Conservation (phyloP, 2,329 filamentous ascomycete genomes). For the Penicillium sp. region DNA sequence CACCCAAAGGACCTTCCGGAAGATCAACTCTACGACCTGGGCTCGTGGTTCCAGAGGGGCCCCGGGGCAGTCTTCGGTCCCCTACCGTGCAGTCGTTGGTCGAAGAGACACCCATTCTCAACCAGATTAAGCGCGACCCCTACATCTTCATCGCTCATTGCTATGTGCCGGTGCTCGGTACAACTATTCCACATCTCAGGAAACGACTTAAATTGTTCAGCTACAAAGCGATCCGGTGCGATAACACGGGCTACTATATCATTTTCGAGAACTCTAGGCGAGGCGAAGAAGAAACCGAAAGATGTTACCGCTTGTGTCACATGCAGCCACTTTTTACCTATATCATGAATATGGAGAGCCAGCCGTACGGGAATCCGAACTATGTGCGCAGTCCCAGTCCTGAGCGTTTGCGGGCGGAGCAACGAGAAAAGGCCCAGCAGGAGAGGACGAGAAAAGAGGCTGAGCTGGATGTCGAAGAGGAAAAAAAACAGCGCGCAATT, state of each 20-base stretch:
- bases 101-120: constrained; percentile 65
- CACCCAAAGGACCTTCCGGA: constrained; percentile 78
- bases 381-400: constrained; percentile 54
- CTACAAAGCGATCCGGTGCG: constrained; percentile 77
- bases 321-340: constrained; percentile 88
- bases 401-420: constrained; percentile 44
- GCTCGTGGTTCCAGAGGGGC: constrained; percentile 34
- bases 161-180: constrained; percentile 80
- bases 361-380: constrained; percentile 64
- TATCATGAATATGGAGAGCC: constrained; percentile 84
- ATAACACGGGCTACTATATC: constrained; percentile 85
- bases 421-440: constrained; percentile 62
- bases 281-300: constrained; percentile 76
- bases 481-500: constrained; percentile 81
- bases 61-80: constrained; percentile 38
- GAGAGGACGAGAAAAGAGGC: constrained; percentile 69
- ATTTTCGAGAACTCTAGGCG: constrained; percentile 76
- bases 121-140: constrained; percentile 71
- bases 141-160: constrained; percentile 88
- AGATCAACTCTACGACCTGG: constrained; percentile 41
- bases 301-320: constrained; percentile 76
- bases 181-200: constrained; percentile 85
- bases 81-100: constrained; percentile 51
- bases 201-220: constrained; percentile 81
- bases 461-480: constrained; percentile 79